Evolutionary conservation across 106 monocot genomes (phyloP).

Genomic region (Hemerocallis citrina): DNA sequence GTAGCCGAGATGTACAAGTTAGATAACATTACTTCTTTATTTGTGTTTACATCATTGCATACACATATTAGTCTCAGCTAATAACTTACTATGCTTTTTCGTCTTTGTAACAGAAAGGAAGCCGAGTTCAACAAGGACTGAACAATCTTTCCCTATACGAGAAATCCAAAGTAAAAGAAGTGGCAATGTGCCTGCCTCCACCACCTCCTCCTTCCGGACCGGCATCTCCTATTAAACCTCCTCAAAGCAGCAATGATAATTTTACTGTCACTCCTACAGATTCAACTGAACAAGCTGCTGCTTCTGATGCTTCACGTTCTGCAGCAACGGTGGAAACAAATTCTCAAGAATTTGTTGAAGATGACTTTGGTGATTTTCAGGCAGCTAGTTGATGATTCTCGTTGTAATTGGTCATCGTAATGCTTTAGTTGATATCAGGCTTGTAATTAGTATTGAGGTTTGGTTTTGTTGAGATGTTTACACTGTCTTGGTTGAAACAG

Average conservation of each 20-base stretch:
- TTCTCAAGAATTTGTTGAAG: conserved; percentile 37
- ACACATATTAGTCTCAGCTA: neutral
- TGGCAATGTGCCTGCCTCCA: conserved; percentile 34
- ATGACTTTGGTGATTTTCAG: conserved; percentile 97
- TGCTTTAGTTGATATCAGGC: neutral
- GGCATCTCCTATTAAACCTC: conserved; percentile 21
- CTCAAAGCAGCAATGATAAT: neutral
- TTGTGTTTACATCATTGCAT: neutral
- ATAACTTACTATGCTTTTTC: neutral
- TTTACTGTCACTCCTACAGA: no score
- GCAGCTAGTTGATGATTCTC: conserved; percentile 51
- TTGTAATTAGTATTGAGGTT: neutral
- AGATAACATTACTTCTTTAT: neutral
- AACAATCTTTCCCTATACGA: conserved; percentile 51
- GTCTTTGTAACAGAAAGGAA: conserved; percentile 43
- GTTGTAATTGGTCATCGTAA: neutral
- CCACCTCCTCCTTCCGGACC: conserved; percentile 70
- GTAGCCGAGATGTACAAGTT: neutral
- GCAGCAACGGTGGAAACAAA: conserved; percentile 10
- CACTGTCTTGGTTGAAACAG: no score
- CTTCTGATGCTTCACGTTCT: conserved; percentile 8
- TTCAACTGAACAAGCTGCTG: conserved; percentile 10
- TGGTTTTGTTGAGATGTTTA: neutral
- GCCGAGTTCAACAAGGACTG: conserved; percentile 39
- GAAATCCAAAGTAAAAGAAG: conserved; percentile 29